These are phyloP conservation scores for Gigaspora rosea DNA, from an alignment of 192 early-diverging fungal genomes.

Conservation along the genomic window DNA sequence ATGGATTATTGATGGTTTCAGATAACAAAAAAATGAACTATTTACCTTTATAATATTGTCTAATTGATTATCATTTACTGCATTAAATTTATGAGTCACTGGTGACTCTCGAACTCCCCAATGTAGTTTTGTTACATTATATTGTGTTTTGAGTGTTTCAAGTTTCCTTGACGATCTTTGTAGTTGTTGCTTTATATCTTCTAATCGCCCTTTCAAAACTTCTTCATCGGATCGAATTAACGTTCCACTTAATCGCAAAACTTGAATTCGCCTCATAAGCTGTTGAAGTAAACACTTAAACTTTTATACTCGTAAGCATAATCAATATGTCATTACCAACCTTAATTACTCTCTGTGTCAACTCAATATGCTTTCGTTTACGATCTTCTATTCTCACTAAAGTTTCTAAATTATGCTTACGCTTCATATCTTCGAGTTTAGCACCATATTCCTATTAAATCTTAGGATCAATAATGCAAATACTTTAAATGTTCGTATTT, in stretches of 20 bases:
- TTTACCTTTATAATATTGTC: slow-evolving; percentile 57
- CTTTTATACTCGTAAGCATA: not conserved
- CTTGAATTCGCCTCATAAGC: slow-evolving; percentile 86
- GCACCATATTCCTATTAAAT: slow-evolving; percentile 56
- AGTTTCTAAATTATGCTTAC: slow-evolving; percentile 74
- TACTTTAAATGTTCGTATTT: slow-evolving; percentile 23
- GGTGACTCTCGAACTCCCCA: slow-evolving; percentile 56
- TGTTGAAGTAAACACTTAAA: slow-evolving; percentile 35
- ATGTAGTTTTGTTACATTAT: slow-evolving; percentile 75
- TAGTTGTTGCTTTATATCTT: slow-evolving; percentile 74
- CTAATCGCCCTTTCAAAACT: slow-evolving; percentile 68
- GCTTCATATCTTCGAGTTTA: slow-evolving; percentile 59
- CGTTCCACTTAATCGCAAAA: slow-evolving; percentile 81
- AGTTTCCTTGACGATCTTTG: slow-evolving; percentile 78
- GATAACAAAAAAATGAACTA: not conserved
- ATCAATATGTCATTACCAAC: slow-evolving; percentile 38
- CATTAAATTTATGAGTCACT: slow-evolving; percentile 47
- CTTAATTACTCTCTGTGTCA: slow-evolving; percentile 72
- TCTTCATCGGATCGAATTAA: slow-evolving; percentile 86
- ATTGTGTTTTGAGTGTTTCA: slow-evolving; percentile 80
- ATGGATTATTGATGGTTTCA: not conserved
- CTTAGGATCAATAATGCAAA: not conserved
- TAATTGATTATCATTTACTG: slow-evolving; percentile 59
- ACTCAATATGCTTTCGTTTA: slow-evolving; percentile 72
- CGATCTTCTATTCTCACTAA: slow-evolving; percentile 74